Evolutionary conservation across 1,284 basidiomycete species (phyloP), one percentile per base, ranked within the genome.

Genomic region (Apiotrichum montevideense): DNA sequence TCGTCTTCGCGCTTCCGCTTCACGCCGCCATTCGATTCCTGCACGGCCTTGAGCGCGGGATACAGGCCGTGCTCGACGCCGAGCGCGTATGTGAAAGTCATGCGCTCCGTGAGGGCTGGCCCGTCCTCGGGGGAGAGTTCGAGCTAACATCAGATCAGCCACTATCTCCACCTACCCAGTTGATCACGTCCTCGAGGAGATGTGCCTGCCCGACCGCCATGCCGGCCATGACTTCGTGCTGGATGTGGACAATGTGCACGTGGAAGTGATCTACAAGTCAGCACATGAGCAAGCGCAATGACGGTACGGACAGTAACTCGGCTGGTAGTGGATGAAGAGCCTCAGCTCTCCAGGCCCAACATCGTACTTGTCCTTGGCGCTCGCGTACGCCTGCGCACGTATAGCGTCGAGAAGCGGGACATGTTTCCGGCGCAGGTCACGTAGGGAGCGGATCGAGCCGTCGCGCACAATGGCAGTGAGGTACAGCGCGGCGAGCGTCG

Each of bases 281-380:
- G 21, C 21, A 21, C 21, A 21, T 21, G 21, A 21, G 21, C 35
- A 21, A 21, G 21, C 21, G 21, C 21, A 21, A 6, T 39, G 7
- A 34, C 13, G 3, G 29, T 6, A 80, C 89, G 69, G 62, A 95
- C 94, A 98, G 71, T 97, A 98, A 42, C 86, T 90, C 0, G 95
- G 95, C 71, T 97, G 94, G 71, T 98, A 98, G 72, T 98, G 95
- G 33, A 98, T 78, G 68, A 87, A 95, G 79, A 95, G 82, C 57
- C 92, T 78, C 58, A 97, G 68, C 29, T 84, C 80, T 2, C 84
- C 84, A 3, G 70, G 62, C 0, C 87, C 84, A 2, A 87, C 87
- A 4, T 81, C 82, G 71, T 87, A 94, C 6, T 79, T 87, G 35
- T 82, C 80, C 69, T 88, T 83, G 10, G 89, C 79, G 21, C 86